Evolutionary conservation across 768 basidiomycete genomes (phyloP), one percentile per base, ranked within the genome.

Genomic region (Boletellus sp.): DNA sequence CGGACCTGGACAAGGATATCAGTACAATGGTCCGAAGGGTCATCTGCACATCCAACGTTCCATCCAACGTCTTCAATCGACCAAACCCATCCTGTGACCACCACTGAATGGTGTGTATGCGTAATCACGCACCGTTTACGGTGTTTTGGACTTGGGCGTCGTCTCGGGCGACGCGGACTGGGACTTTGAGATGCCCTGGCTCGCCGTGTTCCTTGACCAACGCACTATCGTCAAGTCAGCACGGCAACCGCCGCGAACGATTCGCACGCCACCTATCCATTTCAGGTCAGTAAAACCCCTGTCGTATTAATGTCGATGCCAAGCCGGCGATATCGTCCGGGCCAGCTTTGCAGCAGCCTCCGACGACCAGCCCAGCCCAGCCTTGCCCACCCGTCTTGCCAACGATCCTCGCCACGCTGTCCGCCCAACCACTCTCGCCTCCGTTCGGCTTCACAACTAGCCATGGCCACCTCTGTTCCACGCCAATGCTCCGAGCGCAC

Each of bases 401-500:
- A 8, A 74, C 51, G 10, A 66, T 48, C 3, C 52, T 38, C 1
- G 50, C 53, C 9, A 79, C 53, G 23, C 62, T 52, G 20, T 60
- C 47, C 7, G 71, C 75, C 78, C 77, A 80, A 34, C 28, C 56
- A 24, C 71, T 61, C 41, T 79, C 75, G 32, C 80, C 81, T 7
- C 83, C 82, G 56, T 90, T 87, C 6, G 90, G 88, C 59, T 90
- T 87, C 20, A 91, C 54, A 6, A 89, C 75, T 10, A 91, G 68
- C 72, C 65, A 83, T 7, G 78, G 79, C 53, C 56, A 63, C 43
- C 22, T 23, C 44, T 26, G 45, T n/a, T 45, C 44, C 22, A 15
- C 19, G n/a, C 47, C 49, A 19, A 53, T 33, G 16, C 52, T 47
- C 47, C 48, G 44, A 34, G 38, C 37, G 58, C 56, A 57, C 16